phyloP scores from a whole-genome alignment of 768 basidiomycete genomes.

The Naganishia onofrii region DNA sequence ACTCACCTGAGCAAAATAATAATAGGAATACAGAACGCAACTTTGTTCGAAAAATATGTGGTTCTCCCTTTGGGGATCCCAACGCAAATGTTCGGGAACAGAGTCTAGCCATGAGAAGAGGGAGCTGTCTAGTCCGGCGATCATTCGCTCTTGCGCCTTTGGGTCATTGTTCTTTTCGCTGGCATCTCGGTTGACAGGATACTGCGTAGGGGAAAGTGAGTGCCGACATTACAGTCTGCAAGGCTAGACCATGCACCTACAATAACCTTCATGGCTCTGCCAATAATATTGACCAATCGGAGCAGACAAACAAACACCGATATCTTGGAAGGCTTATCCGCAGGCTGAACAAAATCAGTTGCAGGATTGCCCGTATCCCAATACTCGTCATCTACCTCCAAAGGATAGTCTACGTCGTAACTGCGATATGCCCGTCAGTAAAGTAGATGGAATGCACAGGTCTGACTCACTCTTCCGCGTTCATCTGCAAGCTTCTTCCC shows the following conservation, averaged over 20 bases:
- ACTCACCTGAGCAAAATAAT: constrained; percentile 57
- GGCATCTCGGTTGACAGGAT: constrained; percentile 65
- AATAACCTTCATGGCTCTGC: constrained; percentile 62
- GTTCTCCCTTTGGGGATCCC: constrained; percentile 60
- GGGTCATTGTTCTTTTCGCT: constrained; percentile 36
- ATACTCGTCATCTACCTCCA: constrained; percentile 78
- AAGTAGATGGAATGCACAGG: constrained; percentile 35
- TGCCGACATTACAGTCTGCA: constrained; percentile 12
- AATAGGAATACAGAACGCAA: constrained; percentile 61
- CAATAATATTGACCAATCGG: constrained; percentile 63
- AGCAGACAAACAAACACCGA: constrained; percentile 62
- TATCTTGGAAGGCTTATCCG: constrained; percentile 59
- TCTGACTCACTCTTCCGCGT: constrained; percentile 69
- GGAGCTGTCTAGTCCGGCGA: constrained; percentile 66
- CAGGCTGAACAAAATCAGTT: constrained; percentile 65
- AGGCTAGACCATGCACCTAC: constrained; percentile 53
- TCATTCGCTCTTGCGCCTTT: constrained; percentile 55
- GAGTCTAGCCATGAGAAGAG: constrained; percentile 70
- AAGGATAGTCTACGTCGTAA: constrained; percentile 68
- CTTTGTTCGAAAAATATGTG: constrained; percentile 62
- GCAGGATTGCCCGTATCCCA: constrained; percentile 64
- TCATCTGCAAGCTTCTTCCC: constrained; percentile 69
- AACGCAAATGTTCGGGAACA: constrained; percentile 63
- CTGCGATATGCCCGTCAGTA: constrained; percentile 51
- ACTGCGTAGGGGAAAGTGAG: constrained; percentile 55